phyloP scores from a whole-genome alignment of 169 alveolate species.

The Eimeria necatrix region DNA sequence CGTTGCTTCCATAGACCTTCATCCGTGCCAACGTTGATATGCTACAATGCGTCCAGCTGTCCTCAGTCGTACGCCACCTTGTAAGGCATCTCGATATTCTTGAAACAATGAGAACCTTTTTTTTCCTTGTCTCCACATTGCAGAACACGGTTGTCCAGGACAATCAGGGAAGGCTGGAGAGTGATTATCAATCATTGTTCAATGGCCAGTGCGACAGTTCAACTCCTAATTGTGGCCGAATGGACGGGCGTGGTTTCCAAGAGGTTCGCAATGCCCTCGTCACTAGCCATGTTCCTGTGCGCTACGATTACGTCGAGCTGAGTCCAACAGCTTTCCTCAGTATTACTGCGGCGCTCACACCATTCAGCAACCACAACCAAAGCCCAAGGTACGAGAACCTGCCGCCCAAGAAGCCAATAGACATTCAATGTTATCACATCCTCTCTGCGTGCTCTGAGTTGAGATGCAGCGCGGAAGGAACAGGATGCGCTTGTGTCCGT shows the following conservation, averaged over 20 bases:
- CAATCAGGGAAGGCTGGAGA: conserved; percentile 79
- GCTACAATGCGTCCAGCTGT: too few species aligned
- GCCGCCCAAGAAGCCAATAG: too few species aligned
- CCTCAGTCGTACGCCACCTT: too few species aligned
- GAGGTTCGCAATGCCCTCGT: conserved; percentile 58
- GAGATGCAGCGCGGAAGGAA: too few species aligned
- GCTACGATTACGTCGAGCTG: conserved; percentile 97
- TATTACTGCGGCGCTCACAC: conserved; percentile 97
- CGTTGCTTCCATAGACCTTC: too few species aligned
- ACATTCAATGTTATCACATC: too few species aligned
- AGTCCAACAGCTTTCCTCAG: conserved; percentile 97
- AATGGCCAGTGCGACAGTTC: background rate
- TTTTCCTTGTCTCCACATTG: conserved; percentile 19
- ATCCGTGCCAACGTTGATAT: too few species aligned
- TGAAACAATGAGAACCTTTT: background rate
- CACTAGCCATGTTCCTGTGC: conserved; percentile 88
- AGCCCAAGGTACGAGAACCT: conserved; percentile 68
- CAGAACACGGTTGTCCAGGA: conserved; percentile 81
- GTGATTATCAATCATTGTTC: conserved; percentile 37
- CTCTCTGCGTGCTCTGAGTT: too few species aligned
- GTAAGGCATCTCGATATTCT: too few species aligned
- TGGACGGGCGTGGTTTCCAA: background rate
- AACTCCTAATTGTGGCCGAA: background rate
- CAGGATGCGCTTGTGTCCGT: too few species aligned
- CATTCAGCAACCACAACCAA: conserved; percentile 99